Evolutionary conservation across 495 filamentous ascomycete species (phyloP), one percentile per base, ranked within the genome.

Genomic region (Clavariopsis aquatica): DNA sequence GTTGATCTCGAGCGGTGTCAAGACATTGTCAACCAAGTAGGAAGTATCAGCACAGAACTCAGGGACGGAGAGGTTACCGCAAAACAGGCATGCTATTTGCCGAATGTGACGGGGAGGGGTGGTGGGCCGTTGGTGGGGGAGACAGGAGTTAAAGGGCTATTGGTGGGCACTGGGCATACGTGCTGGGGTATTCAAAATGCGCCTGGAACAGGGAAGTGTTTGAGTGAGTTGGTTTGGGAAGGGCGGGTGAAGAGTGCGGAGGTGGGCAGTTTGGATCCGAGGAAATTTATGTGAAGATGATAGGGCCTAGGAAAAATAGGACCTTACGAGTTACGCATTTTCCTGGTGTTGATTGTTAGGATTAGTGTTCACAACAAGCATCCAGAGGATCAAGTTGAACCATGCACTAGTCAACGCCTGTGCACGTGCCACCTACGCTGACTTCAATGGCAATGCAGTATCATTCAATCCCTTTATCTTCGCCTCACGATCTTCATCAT

Each of bases 131-230:
- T 97, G 28, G 83, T 98, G 31, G 94, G 69, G 91, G 0, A 77
- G 64, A 91, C 92, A 23, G 82, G 84, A 4, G 84, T 87, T 1
- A 85, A 87, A 23, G 92, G 95, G 0, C 70, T 97, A 36, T 85
- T 92, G 72, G 77, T 98, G 64, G 94, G 95, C 1, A 82, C 90
- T 7, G 94, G 94, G 13, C 94, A 98, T 77, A 96, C 91, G 2
- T 98, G 94, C 76, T 98, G 94, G 94, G 93, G 93, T 17, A 96
- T 98, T 53, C 93, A 97, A 75, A 98, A 98, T 80, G 92, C 86
- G 2, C 92, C 93, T 4, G 95, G 85, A 7, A 97, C 93, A 20
- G 94, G 93, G 3, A 91, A 88, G 79, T 76, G 96, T 36, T 89
- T 98, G 78, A 90, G 88, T 60, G 75, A 77, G 69, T 65, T 77